Conservation (phyloP, 1,284 basidiomycete species). For the Cerioporus squamosus region DNA sequence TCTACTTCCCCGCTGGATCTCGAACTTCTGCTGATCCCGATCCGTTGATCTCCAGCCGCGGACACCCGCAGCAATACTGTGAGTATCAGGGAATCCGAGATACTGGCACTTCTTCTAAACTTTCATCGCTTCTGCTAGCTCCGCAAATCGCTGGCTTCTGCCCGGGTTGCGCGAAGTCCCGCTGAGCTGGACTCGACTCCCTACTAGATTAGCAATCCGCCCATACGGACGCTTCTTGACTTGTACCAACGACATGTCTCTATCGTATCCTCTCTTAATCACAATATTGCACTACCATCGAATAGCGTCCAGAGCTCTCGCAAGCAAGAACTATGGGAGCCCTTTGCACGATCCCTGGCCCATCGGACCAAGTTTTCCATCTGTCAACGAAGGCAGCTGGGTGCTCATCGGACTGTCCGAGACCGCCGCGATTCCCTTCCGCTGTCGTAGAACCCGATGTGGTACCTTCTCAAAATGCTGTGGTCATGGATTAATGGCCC, state of each 20-base stretch:
- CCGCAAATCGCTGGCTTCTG: constrained; percentile 23
- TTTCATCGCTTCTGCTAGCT: constrained; percentile 6
- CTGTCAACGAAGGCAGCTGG: too few species aligned
- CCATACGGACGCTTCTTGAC: background rate
- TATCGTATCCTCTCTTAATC: too few species aligned
- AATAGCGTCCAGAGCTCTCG: too few species aligned
- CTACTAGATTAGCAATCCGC: background rate
- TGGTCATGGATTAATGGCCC: background rate
- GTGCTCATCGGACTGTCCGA: background rate
- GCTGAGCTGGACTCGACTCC: background rate
- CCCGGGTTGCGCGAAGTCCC: constrained; percentile 13
- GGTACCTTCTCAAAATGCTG: background rate
- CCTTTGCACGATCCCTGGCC: background rate
- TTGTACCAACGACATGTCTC: too few species aligned
- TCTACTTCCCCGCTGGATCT: background rate
- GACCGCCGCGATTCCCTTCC: background rate
- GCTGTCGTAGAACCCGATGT: background rate
- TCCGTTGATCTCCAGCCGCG: constrained; percentile 22
- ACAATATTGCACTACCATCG: too few species aligned
- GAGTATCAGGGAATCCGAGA: constrained; percentile 9
- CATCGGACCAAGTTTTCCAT: background rate
- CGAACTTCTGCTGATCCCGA: background rate
- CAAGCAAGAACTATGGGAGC: too few species aligned
- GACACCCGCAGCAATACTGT: constrained; percentile 35
- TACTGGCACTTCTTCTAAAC: background rate